A percentile compares a stretch with the other conserved stretches of the same genome.
Evolutionary conservation across 768 basidiomycete species (phyloP).

Genomic region (Phylloporus sp.): DNA sequence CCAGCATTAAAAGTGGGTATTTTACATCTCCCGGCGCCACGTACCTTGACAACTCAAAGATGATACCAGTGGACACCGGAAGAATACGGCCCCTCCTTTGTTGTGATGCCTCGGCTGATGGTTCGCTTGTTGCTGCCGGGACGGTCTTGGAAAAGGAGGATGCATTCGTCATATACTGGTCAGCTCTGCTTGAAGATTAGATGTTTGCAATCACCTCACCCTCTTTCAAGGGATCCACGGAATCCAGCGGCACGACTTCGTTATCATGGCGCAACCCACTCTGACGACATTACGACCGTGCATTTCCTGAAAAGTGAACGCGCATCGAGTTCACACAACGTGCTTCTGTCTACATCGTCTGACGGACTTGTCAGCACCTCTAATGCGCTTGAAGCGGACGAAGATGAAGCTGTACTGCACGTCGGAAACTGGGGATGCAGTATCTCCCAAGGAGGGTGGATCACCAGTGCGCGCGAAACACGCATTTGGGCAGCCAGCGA

Average conservation of each 20-base stretch:
- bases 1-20: constrained; percentile 57
- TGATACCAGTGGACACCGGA: constrained; percentile 44
- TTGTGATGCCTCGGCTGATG: constrained; percentile 67
- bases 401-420: constrained; percentile 77
- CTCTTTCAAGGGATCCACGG: constrained; percentile 71
- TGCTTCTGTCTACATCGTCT: constrained; percentile 75
- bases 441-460: constrained; percentile 73
- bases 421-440: constrained; percentile 88
- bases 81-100: constrained; percentile 47
- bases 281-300: constrained; percentile 84
- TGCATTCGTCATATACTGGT: constrained; percentile 84
- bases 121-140: constrained; percentile 72
- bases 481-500: constrained; percentile 83
- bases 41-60: constrained; percentile 38
- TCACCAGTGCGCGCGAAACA: constrained; percentile 31
- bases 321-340: constrained; percentile 34
- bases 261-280: constrained; percentile 82
- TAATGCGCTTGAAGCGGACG: constrained; percentile 69
- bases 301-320: constrained; percentile 38
- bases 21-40: neutral
- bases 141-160: constrained; percentile 79
- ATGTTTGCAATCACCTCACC: constrained; percentile 1
- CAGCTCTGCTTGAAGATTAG: constrained; percentile 7
- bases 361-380: constrained; percentile 79
- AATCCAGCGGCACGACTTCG: constrained; percentile 64